These are phyloP conservation scores for Mollisiaceae sp. DNA, from an alignment of 2,329 filamentous ascomycete genomes.

Conservation along the genomic window DNA sequence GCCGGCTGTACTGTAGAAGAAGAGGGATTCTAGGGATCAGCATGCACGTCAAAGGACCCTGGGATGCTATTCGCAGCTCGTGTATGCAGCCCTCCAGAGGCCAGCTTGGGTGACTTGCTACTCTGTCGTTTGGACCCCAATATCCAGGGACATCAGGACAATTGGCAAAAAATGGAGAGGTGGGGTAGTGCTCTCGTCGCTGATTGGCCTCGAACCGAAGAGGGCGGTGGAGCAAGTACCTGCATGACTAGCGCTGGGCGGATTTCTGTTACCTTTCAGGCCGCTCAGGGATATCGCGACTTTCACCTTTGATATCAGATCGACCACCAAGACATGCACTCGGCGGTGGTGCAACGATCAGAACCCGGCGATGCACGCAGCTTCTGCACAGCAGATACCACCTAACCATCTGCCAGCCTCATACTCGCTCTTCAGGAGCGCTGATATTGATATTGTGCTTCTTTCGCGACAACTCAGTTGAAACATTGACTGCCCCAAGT, in stretches of 20 bases:
- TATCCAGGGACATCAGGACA: not conserved
- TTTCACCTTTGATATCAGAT: conserved; percentile 8
- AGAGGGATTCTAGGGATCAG: not conserved
- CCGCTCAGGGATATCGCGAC: conserved; percentile 7
- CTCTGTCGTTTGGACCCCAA: not conserved
- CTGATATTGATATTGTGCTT: not conserved
- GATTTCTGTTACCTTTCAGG: not conserved
- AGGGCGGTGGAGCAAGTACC: not conserved
- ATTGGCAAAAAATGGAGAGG: not conserved
- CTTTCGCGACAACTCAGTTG: conserved; percentile 28
- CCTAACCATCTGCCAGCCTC: conserved; percentile 2
- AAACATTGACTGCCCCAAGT: conserved; percentile 36
- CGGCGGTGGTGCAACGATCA: not conserved
- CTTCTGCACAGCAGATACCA: not conserved
- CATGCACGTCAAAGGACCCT: not conserved
- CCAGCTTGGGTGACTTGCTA: not conserved
- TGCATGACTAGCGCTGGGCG: not conserved
- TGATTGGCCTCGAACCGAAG: not conserved
- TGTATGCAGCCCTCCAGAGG: not conserved
- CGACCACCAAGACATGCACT: not conserved
- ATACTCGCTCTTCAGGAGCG: not conserved
- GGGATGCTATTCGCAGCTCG: not conserved
- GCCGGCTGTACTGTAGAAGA: not conserved
- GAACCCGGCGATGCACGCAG: conserved; percentile 7
- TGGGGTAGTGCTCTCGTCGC: not conserved